Conservation (phyloP, 495 filamentous ascomycete species). For the Annulohypoxylon moriforme region DNA sequence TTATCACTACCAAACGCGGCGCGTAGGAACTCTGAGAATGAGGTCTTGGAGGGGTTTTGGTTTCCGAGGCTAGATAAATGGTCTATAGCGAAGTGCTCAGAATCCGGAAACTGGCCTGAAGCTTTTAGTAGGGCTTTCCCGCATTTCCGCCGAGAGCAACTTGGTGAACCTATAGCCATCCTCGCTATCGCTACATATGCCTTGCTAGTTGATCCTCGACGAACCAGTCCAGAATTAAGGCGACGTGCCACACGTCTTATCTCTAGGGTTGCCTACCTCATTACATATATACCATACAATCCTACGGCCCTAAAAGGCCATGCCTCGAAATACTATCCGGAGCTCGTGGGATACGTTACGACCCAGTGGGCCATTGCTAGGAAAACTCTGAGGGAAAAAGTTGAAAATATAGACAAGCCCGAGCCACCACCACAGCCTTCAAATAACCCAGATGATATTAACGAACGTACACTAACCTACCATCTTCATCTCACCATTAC, state of each 20-base stretch:
- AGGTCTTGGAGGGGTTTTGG: slow-evolving; percentile 39
- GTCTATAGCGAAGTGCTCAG: slow-evolving; percentile 19
- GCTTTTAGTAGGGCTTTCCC: slow-evolving; percentile 51
- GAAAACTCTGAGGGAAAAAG: slow-evolving; percentile 13
- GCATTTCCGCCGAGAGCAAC: slow-evolving; percentile 35
- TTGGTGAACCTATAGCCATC: slow-evolving; percentile 44
- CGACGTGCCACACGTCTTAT: slow-evolving; percentile 42
- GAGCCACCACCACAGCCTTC: slow-evolving; percentile 1
- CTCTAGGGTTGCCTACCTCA: slow-evolving; percentile 34
- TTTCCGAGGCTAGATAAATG: slow-evolving; percentile 37
- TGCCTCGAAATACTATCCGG: slow-evolving; percentile 22
- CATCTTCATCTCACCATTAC: slow-evolving; percentile 14
- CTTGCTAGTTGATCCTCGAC: slow-evolving; percentile 52
- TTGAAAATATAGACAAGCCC: slow-evolving; percentile 9
- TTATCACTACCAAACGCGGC: slow-evolving; percentile 44
- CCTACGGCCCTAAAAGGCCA: slow-evolving; percentile 17
- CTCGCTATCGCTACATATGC: slow-evolving; percentile 57
- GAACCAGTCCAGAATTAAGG: slow-evolving; percentile 25
- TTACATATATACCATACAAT: slow-evolving; percentile 31
- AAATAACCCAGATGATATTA: neutral
- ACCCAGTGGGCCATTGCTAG: slow-evolving; percentile 39
- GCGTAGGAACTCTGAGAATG: slow-evolving; percentile 4
- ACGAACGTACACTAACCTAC: neutral
- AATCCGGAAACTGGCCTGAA: slow-evolving; percentile 30
- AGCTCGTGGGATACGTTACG: slow-evolving; percentile 35